A percentile compares a stretch with the other conserved stretches of the same genome.
Evolutionary conservation across 768 basidiomycete species (phyloP).

Genomic region (Boletus vinaceobasis): DNA sequence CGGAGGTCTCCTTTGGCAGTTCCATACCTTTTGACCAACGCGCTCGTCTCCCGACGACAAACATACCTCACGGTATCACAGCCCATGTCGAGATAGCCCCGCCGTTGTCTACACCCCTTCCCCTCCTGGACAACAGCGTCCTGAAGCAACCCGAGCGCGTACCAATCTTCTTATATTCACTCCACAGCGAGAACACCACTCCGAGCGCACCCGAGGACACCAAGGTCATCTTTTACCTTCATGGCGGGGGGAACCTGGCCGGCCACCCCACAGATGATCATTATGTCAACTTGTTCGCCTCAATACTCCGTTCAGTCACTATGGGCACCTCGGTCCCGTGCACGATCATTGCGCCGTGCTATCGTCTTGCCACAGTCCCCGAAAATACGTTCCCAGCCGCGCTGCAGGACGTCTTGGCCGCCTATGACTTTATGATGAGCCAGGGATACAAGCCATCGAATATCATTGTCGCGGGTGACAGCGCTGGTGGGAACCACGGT

Average conservation of each 20-base stretch:
- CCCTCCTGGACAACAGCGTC: neutral
- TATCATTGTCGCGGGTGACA: constrained; percentile 13
- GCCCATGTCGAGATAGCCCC: constrained; percentile 5
- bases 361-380: constrained; percentile 10
- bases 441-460: constrained; percentile 12
- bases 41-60: neutral
- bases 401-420: constrained; percentile 12
- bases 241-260: constrained; percentile 9
- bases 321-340: neutral
- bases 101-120: neutral
- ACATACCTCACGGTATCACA: neutral
- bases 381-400: constrained; percentile 17
- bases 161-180: constrained; percentile 11
- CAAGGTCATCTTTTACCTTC: constrained; percentile 12
- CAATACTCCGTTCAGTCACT: neutral
- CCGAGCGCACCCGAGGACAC: neutral
- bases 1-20: neutral
- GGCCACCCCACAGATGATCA: constrained; percentile 4
- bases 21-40: constrained; percentile 1
- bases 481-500: constrained; percentile 19
- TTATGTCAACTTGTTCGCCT: neutral
- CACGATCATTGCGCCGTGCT: constrained; percentile 11
- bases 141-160: constrained; percentile 3
- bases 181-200: neutral
- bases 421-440: constrained; percentile 11